These are phyloP conservation scores for Phytophthora quininea DNA, from an alignment of 352 stramenopile species.

Conservation along the genomic window DNA sequence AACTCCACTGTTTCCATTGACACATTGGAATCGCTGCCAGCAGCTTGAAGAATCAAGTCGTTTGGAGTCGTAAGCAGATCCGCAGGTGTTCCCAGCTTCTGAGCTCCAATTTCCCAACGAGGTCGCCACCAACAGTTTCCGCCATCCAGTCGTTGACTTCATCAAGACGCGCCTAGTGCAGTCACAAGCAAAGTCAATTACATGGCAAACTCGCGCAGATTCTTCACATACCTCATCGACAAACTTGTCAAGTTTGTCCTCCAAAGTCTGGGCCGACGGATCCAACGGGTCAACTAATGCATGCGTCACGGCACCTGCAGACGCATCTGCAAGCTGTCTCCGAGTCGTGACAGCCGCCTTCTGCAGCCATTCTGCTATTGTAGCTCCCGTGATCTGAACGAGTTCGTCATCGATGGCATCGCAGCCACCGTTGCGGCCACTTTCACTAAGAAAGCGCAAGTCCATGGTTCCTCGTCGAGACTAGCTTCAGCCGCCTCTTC, in stretches of 20 bases:
- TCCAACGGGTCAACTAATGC: slow-evolving; percentile 45
- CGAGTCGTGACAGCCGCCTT: slow-evolving; percentile 58
- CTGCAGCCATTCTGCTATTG: slow-evolving; percentile 53
- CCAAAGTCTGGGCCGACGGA: slow-evolving; percentile 40
- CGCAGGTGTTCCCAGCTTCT: slow-evolving; percentile 83
- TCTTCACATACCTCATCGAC: slow-evolving; percentile 59
- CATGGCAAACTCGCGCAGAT: too few relatives aligned
- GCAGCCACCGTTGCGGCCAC: slow-evolving; percentile 46
- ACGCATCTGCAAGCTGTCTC: slow-evolving; percentile 61
- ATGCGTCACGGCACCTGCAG: slow-evolving; percentile 29
- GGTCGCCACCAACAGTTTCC: slow-evolving; percentile 64
- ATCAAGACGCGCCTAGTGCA: slow-evolving; percentile 63
- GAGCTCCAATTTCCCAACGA: slow-evolving; percentile 67
- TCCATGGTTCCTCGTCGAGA: slow-evolving; percentile 58
- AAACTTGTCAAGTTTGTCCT: slow-evolving; percentile 53
- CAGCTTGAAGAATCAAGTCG: slow-evolving; percentile 67
- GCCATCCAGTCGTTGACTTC: slow-evolving; percentile 83
- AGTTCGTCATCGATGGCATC: slow-evolving; percentile 78
- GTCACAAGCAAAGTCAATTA: slow-evolving; percentile 8
- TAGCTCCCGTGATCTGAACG: slow-evolving; percentile 53
- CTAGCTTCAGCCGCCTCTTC: slow-evolving; percentile 41
- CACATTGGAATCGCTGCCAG: slow-evolving; percentile 24
- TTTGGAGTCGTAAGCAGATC: slow-evolving; percentile 73
- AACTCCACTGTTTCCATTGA: slow-evolving; percentile 39
- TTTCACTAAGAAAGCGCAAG: slow-evolving; percentile 48